These are phyloP conservation scores for Fraxinus xanthoxyloides DNA, from an alignment of 305 asterid genomes.

Conservation along the genomic window DNA sequence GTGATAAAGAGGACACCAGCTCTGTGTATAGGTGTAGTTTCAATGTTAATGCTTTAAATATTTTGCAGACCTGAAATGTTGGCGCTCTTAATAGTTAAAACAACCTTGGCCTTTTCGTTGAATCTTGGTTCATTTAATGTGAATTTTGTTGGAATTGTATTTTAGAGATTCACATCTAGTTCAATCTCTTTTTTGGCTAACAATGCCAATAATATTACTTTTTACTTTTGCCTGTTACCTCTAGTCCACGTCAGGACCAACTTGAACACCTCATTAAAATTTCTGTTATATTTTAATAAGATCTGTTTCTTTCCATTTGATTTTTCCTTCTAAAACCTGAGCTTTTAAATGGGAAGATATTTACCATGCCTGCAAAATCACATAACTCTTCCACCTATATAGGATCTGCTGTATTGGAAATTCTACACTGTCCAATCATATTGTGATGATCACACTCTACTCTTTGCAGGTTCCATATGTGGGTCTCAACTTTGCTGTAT, in stretches of 20 bases:
- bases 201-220: not conserved
- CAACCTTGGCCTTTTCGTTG: not conserved
- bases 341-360: constrained; percentile 4
- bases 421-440: not conserved
- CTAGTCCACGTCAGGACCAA: not conserved
- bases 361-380: not conserved
- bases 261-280: not conserved
- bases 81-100: not conserved
- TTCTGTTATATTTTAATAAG: not conserved
- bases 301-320: constrained; percentile 2
- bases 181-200: not conserved
- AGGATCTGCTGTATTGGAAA: not conserved
- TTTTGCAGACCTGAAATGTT: not conserved
- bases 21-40: not conserved
- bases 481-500: constrained; percentile 93
- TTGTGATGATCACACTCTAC: constrained; percentile 12
- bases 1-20: not conserved
- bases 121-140: not conserved
- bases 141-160: not conserved
- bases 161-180: not conserved
- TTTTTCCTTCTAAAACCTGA: not conserved
- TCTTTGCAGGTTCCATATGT: constrained; percentile 81
- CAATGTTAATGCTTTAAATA: not conserved
- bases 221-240: not conserved
- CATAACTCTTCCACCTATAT: not conserved